phyloP scores from a whole-genome alignment of 2,329 filamentous ascomycete genomes.

The Cladophialophora psammophila region DNA sequence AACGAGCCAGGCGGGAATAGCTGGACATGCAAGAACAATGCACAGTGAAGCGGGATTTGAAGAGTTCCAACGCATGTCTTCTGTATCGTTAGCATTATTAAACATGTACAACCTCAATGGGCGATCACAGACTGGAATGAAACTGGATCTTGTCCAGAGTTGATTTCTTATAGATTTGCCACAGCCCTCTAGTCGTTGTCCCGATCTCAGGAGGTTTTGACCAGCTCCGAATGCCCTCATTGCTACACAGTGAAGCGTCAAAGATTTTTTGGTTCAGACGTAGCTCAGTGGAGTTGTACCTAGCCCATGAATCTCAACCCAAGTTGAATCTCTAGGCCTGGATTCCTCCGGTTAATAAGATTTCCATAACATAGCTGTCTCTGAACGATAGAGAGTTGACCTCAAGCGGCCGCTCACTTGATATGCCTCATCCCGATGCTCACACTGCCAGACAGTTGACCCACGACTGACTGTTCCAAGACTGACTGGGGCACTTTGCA shows the following conservation, averaged over 20 bases:
- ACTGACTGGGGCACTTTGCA: neutral
- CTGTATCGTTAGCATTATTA: neutral
- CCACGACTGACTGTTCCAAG: neutral
- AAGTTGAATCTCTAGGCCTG: neutral
- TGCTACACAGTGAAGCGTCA: neutral
- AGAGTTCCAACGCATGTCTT: neutral
- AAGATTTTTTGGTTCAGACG: neutral
- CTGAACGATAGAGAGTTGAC: neutral
- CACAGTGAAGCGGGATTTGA: conserved; percentile 19
- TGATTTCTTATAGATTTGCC: neutral
- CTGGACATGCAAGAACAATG: conserved; percentile 51
- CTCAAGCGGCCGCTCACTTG: neutral
- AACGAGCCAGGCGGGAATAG: conserved; percentile 45
- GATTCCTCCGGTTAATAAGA: neutral
- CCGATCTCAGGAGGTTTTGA: too few relatives aligned
- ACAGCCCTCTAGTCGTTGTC: neutral
- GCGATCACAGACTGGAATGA: neutral
- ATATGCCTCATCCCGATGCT: neutral
- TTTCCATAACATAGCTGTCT: neutral
- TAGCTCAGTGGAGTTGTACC: neutral
- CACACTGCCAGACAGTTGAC: neutral
- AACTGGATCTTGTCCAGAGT: neutral
- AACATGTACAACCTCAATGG: neutral
- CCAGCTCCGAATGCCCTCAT: neutral
- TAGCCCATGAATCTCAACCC: neutral